Evolutionary conservation across 371 early-diverging fungal species (phyloP), one percentile per base, ranked within the genome.

Genomic region (Apophysomyces variabilis): DNA sequence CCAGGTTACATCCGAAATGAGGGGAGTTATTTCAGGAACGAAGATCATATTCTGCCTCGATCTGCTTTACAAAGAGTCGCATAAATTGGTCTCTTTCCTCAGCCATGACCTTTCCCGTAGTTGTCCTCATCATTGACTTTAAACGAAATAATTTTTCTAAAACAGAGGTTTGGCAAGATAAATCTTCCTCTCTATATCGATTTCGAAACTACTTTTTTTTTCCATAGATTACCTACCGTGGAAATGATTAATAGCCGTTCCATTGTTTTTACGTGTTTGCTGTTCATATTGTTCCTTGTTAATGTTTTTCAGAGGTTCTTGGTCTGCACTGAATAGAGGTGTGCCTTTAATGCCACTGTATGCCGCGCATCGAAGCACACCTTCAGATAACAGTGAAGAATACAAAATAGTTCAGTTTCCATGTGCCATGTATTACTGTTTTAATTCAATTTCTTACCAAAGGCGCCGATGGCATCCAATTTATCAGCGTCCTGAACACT

Each of bases 401-500:
- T 26, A 35, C 9, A 32, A 14, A 7, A 66, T 47, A 13, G 60
- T 21, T 26, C 7, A 13, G 36, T 35, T 45, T 46, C 8, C 32
- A 14, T 6, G 46, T 26, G 32, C 32, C 32, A 26, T 26, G 32
- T 26, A 26, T 26, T 26, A 26, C 32, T 26, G 3, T 3, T 26
- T 0, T 26, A 26, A 26, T 26, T 26, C 32, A 7, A 26, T 41
- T 9, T 35, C 64, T 66, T 73, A 80, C 84, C 93, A 75, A 93
- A 89, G 26, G 93, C 93, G 1, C 93, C 93, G 60, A 93, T 90
- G 1, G 93, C 93, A 68, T 93, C 93, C 66, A 93, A 68, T 50
- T 90, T 87, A 68, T 93, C 93, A 0, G 93, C 93, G 72, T 93
- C 93, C 71, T 90, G 90, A 7, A 92, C 92, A 64, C 89, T 26